Percentiles rank a stretch among this genome's conserved stretches.
Conservation (phyloP, 2,329 filamentous ascomycete genomes). For the Pyrenophora seminiperda region DNA sequence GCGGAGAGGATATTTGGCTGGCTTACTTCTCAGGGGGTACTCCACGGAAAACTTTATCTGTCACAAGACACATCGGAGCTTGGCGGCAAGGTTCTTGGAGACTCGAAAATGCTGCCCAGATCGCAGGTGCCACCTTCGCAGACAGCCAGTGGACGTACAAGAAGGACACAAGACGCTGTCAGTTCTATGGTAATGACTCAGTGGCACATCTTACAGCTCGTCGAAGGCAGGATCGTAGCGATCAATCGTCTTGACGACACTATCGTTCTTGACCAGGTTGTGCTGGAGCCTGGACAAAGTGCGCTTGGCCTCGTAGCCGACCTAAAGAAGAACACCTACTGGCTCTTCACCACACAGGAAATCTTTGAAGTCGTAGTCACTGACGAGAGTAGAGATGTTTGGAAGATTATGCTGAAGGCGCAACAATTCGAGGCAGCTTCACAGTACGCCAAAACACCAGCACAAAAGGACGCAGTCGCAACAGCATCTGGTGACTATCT, state of each 20-base stretch:
- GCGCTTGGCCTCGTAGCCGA: conserved; percentile 87
- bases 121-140: conserved; percentile 74
- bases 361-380: conserved; percentile 93
- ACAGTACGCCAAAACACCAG: conserved; percentile 76
- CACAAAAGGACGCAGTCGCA: conserved; percentile 88
- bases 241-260: conserved; percentile 86
- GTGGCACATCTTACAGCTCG: conserved; percentile 86
- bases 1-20: conserved; percentile 83
- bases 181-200: conserved; percentile 84
- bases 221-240: conserved; percentile 81
- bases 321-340: conserved; percentile 93
- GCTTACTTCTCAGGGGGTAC: conserved; percentile 85
- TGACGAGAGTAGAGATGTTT: conserved; percentile 90
- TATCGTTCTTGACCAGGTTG: conserved; percentile 83
- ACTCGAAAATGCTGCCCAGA: conserved; percentile 76
- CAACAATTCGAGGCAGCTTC: conserved; percentile 89
- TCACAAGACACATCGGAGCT: conserved; percentile 66
- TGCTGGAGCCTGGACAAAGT: conserved; percentile 78
- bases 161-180: conserved; percentile 71
- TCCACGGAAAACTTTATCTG: conserved; percentile 78
- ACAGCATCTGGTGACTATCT: conserved; percentile 91
- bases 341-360: conserved; percentile 88
- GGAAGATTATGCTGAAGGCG: conserved; percentile 87
- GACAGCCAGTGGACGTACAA: conserved; percentile 66
- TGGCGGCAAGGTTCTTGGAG: conserved; percentile 75